Base-by-base conservation (phyloP, 371 early-diverging fungal species). In the Mucor ambiguus region DNA sequence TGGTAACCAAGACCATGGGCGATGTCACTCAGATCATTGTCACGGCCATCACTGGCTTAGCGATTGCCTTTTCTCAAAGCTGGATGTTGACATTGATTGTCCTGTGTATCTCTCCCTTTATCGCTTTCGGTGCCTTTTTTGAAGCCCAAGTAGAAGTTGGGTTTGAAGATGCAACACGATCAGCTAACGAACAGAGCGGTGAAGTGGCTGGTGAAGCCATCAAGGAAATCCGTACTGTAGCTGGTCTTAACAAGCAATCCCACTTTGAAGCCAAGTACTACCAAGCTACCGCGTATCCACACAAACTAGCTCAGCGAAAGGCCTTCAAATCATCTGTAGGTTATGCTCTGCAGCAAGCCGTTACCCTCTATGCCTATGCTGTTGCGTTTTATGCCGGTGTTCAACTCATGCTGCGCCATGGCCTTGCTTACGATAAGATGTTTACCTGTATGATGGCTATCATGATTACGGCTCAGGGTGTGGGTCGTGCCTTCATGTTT, bases 141-240 rank as follows among this genome's bases (percentile, higher is more conserved):
- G 78, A 78, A 63, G 70, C 78, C 61, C 74, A 72, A 28, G 77
- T 81, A 26, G 74, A 80, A 11, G 77, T 78, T 55, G 86, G 88
- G 55, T 84, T 81, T 60, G 87, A 88, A 43, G 77, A 79, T 58
- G 80, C 87, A 67, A 88, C 85, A 44, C 80, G 84, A 66, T 84
- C 85, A 63, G 88, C 90, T 0, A 91, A 92, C 64, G 87, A 89
- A 68, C 79, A 85, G 26, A 85, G 90, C 41, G 89, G 89, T 63
- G 89, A 90, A 75, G 84, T 88, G 44, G 93, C 95, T 48, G 84
- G 86, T 67, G 97, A 98, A 72, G 93, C 94, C 32, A 89, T 97
- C 58, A 80, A 88, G 63, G 89, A 91, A 77, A 91, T 97, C 60
- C 89, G 96, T 37, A 97, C 96, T 2, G 95, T 97, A n/a, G 87